A percentile compares a stretch with the other conserved stretches of the same genome.
Conservation (phyloP, 805 yeast genomes). For the Schizosaccharomyces lindneri region DNA sequence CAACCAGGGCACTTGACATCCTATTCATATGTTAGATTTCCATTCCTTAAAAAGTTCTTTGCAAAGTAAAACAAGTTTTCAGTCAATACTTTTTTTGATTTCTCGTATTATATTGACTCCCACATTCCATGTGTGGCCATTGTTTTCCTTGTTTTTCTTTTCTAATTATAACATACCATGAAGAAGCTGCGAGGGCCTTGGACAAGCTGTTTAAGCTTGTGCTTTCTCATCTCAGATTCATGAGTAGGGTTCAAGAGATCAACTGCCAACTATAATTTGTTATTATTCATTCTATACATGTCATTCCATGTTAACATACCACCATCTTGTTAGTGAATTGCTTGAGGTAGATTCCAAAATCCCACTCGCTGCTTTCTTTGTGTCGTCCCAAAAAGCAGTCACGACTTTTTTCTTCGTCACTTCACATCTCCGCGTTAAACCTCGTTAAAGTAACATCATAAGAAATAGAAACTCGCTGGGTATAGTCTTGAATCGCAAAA, state of each 20-base stretch:
- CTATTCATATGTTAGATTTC: neutral
- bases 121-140: too few species aligned
- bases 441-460: neutral
- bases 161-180: constrained; percentile 23
- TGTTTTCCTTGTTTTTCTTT: too few species aligned
- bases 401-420: neutral
- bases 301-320: neutral
- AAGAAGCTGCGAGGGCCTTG: constrained; percentile 96
- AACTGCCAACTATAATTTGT: constrained; percentile 41
- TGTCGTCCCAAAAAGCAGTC: neutral
- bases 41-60: neutral
- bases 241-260: constrained; percentile 96
- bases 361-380: neutral
- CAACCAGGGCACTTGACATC: constrained; percentile 99
- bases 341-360: neutral
- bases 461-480: neutral
- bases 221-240: constrained; percentile 86
- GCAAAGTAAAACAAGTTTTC: too few species aligned
- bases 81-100: too few species aligned
- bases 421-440: neutral
- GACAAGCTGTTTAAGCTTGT: constrained; percentile 92
- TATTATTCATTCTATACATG: neutral
- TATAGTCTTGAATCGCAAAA: neutral
- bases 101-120: too few species aligned
- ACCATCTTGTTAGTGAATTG: constrained; percentile 1